phyloP scores from a whole-genome alignment of 2,329 filamentous ascomycete genomes.

The Diaporthe citriasiana region DNA sequence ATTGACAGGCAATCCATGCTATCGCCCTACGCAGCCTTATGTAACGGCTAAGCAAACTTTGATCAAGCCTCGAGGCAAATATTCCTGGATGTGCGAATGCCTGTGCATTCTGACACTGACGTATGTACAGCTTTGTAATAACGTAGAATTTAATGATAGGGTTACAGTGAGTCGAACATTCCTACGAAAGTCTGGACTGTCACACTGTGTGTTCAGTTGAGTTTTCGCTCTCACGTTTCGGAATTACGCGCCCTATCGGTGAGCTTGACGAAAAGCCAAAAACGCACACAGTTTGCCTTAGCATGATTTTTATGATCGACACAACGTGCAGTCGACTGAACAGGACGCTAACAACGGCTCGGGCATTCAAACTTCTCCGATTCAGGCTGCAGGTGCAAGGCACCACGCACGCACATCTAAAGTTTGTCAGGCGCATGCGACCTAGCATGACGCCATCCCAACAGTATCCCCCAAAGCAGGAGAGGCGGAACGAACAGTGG shows the following conservation, averaged over 20 bases:
- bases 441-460: not conserved
- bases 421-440: not conserved
- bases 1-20: not conserved
- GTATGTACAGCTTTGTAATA: not conserved
- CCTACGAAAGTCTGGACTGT: not conserved
- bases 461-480: not conserved
- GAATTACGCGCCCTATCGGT: conserved; percentile 4
- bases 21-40: not conserved
- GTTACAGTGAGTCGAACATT: not conserved
- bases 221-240: conserved; percentile 19
- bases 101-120: not conserved
- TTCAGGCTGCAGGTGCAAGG: not conserved
- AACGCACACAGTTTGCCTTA: not conserved
- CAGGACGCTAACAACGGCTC: not conserved
- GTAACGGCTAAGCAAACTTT: not conserved
- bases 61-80: not conserved
- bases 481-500: not conserved
- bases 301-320: conserved; percentile 18
- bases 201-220: not conserved
- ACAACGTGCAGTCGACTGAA: not conserved
- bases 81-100: not conserved
- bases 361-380: not conserved
- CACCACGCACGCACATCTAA: not conserved
- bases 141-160: not conserved
- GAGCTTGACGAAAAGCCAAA: conserved; percentile 20